Conservation (phyloP, 768 basidiomycete genomes). For the Mycena galopus region DNA sequence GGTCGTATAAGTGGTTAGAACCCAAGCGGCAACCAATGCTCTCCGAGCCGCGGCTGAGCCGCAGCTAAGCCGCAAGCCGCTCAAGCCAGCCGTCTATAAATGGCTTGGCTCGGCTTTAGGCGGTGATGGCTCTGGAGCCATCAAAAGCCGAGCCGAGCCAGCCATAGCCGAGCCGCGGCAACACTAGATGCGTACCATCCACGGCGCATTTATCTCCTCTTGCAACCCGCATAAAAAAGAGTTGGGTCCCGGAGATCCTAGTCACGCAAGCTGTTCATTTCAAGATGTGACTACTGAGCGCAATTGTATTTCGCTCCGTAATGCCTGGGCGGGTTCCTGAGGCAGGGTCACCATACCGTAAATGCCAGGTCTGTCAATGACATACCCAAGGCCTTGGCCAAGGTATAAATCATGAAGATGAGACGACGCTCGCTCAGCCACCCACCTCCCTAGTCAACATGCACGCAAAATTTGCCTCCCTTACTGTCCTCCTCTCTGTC, state of each 20-base stretch:
- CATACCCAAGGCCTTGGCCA: background rate
- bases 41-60: too few relatives aligned
- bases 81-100: too few relatives aligned
- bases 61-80: too few relatives aligned
- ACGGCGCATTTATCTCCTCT: background rate
- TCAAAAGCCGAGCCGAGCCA: too few relatives aligned
- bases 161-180: too few relatives aligned
- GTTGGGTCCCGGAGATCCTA: slow-evolving; percentile 9
- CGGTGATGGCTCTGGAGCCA: too few relatives aligned
- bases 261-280: slow-evolving; percentile 17
- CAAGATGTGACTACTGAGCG: slow-evolving; percentile 5
- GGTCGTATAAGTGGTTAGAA: too few relatives aligned
- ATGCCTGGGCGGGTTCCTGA: slow-evolving; percentile 25
- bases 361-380: slow-evolving; percentile 26
- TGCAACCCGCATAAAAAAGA: slow-evolving; percentile 17
- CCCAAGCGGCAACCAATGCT: too few relatives aligned
- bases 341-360: slow-evolving; percentile 22
- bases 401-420: slow-evolving; percentile 23
- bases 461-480: slow-evolving; percentile 22
- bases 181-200: slow-evolving; percentile 4
- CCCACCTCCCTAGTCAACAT: slow-evolving; percentile 22
- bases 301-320: slow-evolving; percentile 22
- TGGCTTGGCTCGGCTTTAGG: too few relatives aligned
- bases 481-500: slow-evolving; percentile 23
- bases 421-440: slow-evolving; percentile 19